Evolutionary conservation across 257 asterid species (phyloP).

Genomic region (Craterostigma plantagineum): DNA sequence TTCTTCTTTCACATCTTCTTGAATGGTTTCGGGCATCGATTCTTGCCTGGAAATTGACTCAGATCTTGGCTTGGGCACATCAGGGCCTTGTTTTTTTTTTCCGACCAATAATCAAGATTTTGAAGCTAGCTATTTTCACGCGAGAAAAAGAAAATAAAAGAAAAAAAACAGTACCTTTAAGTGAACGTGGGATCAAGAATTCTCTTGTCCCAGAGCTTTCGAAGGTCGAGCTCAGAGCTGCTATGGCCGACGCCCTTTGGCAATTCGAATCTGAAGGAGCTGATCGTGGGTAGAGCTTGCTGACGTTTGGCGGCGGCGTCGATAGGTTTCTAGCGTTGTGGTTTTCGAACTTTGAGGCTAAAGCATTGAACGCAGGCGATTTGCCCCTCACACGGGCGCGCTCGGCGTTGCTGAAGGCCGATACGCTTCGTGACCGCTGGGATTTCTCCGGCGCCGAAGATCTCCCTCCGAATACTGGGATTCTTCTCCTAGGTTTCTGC

Average conservation of each 20-base stretch:
- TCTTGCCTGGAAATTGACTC: conserved; percentile 30
- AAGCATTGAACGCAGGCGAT: conserved; percentile 92
- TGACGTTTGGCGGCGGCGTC: conserved; percentile 88
- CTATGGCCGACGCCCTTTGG: conserved; percentile 59
- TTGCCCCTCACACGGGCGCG: conserved; percentile 76
- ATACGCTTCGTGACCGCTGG: conserved; percentile 89
- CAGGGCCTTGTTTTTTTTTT: conserved; percentile 23
- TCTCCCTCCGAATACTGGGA: conserved; percentile 38
- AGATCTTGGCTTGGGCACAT: conserved; percentile 22
- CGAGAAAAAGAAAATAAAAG: neutral
- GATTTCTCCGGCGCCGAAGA: conserved; percentile 63
- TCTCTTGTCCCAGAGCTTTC: conserved; percentile 37
- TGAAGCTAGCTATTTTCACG: neutral
- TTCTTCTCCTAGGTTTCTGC: conserved; percentile 71
- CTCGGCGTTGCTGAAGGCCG: conserved; percentile 56
- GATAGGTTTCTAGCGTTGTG: conserved; percentile 69
- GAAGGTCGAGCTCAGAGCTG: conserved; percentile 44
- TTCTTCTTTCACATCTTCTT: conserved; percentile 54
- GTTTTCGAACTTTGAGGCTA: conserved; percentile 75
- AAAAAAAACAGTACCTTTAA: conserved; percentile 30
- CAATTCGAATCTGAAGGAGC: conserved; percentile 33
- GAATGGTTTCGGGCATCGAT: conserved; percentile 62
- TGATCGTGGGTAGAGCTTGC: conserved; percentile 62
- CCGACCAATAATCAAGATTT: neutral
- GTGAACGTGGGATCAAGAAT: conserved; percentile 45